Conservation (phyloP, 305 asterid species). For the Salvia sclarea region DNA sequence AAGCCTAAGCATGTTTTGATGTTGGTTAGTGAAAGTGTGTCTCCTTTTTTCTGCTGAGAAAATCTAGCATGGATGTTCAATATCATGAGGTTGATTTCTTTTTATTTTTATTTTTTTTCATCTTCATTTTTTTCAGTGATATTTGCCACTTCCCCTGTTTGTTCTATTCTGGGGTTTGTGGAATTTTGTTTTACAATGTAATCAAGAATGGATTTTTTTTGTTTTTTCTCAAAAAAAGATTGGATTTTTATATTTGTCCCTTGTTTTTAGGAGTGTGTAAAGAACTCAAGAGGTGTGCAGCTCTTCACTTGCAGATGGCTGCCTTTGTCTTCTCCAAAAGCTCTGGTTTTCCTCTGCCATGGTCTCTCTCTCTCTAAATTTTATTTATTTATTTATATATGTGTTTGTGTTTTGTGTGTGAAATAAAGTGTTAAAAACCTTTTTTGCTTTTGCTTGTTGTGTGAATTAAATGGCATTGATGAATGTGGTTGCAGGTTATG, state of each 20-base stretch:
- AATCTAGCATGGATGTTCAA: conserved; percentile 50
- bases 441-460: not conserved
- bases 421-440: conserved; percentile 1
- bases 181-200: not conserved
- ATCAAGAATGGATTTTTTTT: not conserved
- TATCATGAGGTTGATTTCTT: conserved; percentile 59
- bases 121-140: not conserved
- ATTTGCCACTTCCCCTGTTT: not conserved
- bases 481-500: conserved; percentile 74
- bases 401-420: conserved; percentile 9
- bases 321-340: conserved; percentile 83
- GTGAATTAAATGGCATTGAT: conserved; percentile 35
- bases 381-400: not conserved
- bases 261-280: conserved; percentile 51
- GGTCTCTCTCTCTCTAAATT: conserved; percentile 49
- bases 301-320: conserved; percentile 89
- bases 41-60: not conserved
- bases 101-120: not conserved
- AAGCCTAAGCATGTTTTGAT: not conserved
- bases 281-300: conserved; percentile 75
- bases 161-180: conserved; percentile 13
- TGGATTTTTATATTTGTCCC: not conserved
- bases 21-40: conserved; percentile 17
- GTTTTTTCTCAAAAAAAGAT: too few species aligned
- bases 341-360: conserved; percentile 94